These are phyloP conservation scores for Phytophthora palmivora DNA, from an alignment of 352 stramenopile species.

Conservation along the genomic window DNA sequence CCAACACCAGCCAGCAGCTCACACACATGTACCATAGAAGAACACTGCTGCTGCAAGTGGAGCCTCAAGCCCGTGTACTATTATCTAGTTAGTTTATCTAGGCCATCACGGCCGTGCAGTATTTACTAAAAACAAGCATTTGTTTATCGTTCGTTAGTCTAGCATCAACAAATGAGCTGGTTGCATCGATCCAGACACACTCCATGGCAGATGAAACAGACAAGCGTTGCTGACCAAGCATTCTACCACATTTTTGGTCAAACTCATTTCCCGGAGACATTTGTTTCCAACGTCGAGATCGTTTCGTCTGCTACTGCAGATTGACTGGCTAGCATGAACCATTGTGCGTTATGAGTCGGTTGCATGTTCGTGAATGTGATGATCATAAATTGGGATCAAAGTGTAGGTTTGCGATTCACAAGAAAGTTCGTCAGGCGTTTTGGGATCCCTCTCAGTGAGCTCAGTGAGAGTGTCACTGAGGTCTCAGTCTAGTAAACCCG, in stretches of 20 bases:
- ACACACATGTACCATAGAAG: slow-evolving; percentile 49
- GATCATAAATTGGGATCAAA: slow-evolving; percentile 5
- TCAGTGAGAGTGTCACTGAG: no score
- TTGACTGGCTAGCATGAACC: slow-evolving; percentile 32
- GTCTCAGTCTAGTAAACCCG: slow-evolving; percentile 6
- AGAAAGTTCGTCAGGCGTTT: slow-evolving; percentile 9
- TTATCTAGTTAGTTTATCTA: slow-evolving; percentile 42
- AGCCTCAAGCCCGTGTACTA: slow-evolving; percentile 36
- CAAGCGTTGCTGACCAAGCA: background rate
- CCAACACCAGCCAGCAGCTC: slow-evolving; percentile 26
- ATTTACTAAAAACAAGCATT: slow-evolving; percentile 41
- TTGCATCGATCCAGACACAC: background rate
- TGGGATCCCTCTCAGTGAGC: no score
- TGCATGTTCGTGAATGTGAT: slow-evolving; percentile 12
- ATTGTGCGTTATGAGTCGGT: slow-evolving; percentile 5
- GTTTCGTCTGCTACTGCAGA: slow-evolving; percentile 21
- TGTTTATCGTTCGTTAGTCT: slow-evolving; percentile 12
- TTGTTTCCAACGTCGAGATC: slow-evolving; percentile 8
- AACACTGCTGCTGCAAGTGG: slow-evolving; percentile 24
- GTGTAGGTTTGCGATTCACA: slow-evolving; percentile 8
- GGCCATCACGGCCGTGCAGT: slow-evolving; percentile 19
- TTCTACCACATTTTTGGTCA: slow-evolving; percentile 12
- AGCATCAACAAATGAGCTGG: slow-evolving; percentile 10
- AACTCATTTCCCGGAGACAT: slow-evolving; percentile 22
- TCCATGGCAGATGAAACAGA: slow-evolving; percentile 15